Percentiles rank a stretch among this genome's conserved stretches.
Conservation (phyloP, 1,284 basidiomycete species). For the Cutaneotrichosporon curvatum region DNA sequence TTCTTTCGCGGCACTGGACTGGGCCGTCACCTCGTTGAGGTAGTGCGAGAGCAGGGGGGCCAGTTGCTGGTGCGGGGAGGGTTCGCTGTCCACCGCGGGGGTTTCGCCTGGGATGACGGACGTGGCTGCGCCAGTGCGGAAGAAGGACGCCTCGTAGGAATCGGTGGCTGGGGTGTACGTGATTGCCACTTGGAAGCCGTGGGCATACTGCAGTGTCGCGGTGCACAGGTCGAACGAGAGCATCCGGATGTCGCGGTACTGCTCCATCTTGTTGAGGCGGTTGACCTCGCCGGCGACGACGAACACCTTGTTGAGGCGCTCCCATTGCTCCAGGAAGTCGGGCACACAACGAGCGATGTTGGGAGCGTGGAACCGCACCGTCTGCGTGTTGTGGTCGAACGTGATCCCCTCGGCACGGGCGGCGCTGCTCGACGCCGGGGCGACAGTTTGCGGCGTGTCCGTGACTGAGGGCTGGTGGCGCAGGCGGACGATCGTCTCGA, state of each 20-base stretch:
- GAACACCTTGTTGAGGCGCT: constrained; percentile 80
- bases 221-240: constrained; percentile 81
- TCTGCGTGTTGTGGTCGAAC: constrained; percentile 73
- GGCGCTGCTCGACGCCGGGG: constrained; percentile 51
- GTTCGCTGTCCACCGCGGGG: not conserved
- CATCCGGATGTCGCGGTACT: constrained; percentile 65
- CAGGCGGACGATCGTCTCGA: constrained; percentile 52
- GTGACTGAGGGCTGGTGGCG: constrained; percentile 74
- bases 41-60: constrained; percentile 30
- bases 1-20: not conserved
- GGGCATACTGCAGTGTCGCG: constrained; percentile 69
- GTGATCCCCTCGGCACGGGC: constrained; percentile 53
- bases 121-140: constrained; percentile 1
- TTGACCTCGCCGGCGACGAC: constrained; percentile 84
- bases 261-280: constrained; percentile 63
- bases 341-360: constrained; percentile 79
- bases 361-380: constrained; percentile 77
- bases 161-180: constrained; percentile 39
- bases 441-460: constrained; percentile 36
- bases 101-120: not conserved
- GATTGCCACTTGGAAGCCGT: constrained; percentile 37
- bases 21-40: constrained; percentile 33
- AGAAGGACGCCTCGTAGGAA: constrained; percentile 39
- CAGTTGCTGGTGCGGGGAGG: constrained; percentile 32
- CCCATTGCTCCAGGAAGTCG: constrained; percentile 84